Percentiles rank a stretch among this genome's conserved stretches.
These are phyloP conservation scores for Lachancea meyersii DNA, from an alignment of 805 yeast species.

Conservation along the genomic window DNA sequence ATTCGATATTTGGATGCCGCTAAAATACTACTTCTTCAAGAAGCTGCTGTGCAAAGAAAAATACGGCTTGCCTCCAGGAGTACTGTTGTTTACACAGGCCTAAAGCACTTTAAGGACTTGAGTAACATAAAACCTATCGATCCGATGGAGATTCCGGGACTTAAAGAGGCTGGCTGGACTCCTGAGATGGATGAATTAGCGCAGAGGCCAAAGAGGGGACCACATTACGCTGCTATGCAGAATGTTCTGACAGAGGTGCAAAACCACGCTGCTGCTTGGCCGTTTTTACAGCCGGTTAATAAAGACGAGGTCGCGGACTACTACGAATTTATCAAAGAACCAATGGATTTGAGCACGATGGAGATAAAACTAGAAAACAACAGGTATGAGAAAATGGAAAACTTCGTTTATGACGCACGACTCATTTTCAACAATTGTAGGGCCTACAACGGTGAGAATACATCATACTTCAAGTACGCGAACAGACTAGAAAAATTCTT, in stretches of 20 bases:
- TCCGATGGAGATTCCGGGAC: slow-evolving; percentile 83
- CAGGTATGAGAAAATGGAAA: slow-evolving; percentile 84
- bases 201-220: slow-evolving; percentile 87
- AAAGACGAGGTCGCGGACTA: slow-evolving; percentile 94
- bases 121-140: slow-evolving; percentile 50
- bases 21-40: slow-evolving; percentile 78
- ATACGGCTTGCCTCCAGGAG: slow-evolving; percentile 74
- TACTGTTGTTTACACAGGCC: slow-evolving; percentile 75
- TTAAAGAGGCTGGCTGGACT: slow-evolving; percentile 94
- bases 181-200: slow-evolving; percentile 97
- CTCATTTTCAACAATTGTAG: slow-evolving; percentile 88
- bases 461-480: slow-evolving; percentile 94
- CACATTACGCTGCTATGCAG: slow-evolving; percentile 91
- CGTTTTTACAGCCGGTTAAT: slow-evolving; percentile 88
- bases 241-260: slow-evolving; percentile 81
- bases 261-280: slow-evolving; percentile 97
- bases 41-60: slow-evolving; percentile 83
- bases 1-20: slow-evolving; percentile 84
- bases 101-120: slow-evolving; percentile 56
- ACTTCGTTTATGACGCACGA: slow-evolving; percentile 81
- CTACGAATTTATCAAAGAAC: slow-evolving; percentile 92
- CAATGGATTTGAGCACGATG: slow-evolving; percentile 97
- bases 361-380: slow-evolving; percentile 89
- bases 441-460: slow-evolving; percentile 84
- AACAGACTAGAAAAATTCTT: slow-evolving; percentile 88